Base-by-base conservation (phyloP, 2,329 filamentous ascomycete genomes). In the Pyricularia pennisetigena region DNA sequence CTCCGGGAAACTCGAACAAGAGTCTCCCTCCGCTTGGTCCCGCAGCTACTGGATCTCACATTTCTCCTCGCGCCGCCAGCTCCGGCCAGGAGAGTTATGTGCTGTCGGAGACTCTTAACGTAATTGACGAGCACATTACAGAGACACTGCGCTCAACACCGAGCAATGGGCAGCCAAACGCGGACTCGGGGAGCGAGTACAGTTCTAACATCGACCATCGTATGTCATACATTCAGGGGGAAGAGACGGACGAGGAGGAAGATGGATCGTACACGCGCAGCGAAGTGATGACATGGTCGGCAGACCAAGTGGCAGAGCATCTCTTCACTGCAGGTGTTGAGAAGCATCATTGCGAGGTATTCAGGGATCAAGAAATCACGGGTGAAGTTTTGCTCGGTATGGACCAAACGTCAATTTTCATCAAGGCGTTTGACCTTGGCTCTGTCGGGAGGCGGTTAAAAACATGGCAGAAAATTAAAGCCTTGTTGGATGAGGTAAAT, bases 51-150 rank as follows among this genome's bases (percentile, higher is more conserved):
- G 57, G 57, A 9, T 23, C 66, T 70, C 76, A 76, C 73, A 69
- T 28, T 26, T 61, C 78, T 16, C 73, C 69, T 20, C 70, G 76
- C 12, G 66, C 79, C 62, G 74, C 69, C 8, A 61, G 57, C 73
- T 80, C 72, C 76, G 70, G 82, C 23, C 81, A 88, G 72, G 86
- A 88, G 68, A 91, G 88, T 75, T 90, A 92, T 12, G 94, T 97
- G 66, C 90, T 98, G 82, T 93, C 94, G 76, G 94, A 98, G 77
- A 97, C 94, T 0, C 81, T 98, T 67, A 97, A 93, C 74, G 94
- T 98, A 69, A 98, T 98, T 74, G 90, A 98, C 77, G 94, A 98
- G 79, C 94, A 97, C 76, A 97, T 98, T 73, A 97, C 93, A 61
- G 91, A 97, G 76, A 67, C 66, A 0, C 86, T 98, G 71, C 82